Conservation (phyloP, 2,329 filamentous ascomycete genomes). For the Cryphonectria parasitica region DNA sequence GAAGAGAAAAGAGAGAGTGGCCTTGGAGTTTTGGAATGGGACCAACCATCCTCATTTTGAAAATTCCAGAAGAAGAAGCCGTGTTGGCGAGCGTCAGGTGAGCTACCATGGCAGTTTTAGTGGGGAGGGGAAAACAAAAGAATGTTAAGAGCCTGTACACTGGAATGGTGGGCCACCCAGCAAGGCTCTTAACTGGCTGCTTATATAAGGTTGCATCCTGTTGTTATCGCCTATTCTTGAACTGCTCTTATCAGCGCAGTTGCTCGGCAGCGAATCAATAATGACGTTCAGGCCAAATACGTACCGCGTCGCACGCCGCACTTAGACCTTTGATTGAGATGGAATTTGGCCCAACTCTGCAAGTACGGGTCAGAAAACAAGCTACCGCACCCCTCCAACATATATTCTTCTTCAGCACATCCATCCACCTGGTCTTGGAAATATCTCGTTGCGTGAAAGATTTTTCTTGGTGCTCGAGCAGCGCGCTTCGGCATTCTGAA, state of each 20-base stretch:
- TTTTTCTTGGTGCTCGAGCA: not conserved
- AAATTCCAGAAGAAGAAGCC: not conserved
- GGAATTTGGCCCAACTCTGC: not conserved
- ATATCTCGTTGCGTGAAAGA: not conserved
- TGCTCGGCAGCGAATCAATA: conserved; percentile 15
- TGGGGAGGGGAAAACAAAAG: not conserved
- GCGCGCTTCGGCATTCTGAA: not conserved
- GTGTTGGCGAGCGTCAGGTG: no score
- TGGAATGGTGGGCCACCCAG: conserved; percentile 1
- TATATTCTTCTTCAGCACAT: not conserved
- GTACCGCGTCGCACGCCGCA: not conserved
- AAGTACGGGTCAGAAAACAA: not conserved
- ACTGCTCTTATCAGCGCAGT: not conserved
- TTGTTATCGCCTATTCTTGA: not conserved
- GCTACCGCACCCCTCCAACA: not conserved
- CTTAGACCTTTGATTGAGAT: not conserved
- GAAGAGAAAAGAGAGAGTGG: not conserved
- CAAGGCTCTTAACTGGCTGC: not conserved
- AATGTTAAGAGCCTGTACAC: not conserved
- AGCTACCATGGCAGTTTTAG: not conserved
- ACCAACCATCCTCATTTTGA: not conserved
- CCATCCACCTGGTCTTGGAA: not conserved
- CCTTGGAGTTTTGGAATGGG: not conserved
- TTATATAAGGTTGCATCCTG: not conserved
- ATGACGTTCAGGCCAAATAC: conserved; percentile 1